Base-by-base conservation (phyloP, 2,329 filamentous ascomycete species). In the Curvularia verruculosa region DNA sequence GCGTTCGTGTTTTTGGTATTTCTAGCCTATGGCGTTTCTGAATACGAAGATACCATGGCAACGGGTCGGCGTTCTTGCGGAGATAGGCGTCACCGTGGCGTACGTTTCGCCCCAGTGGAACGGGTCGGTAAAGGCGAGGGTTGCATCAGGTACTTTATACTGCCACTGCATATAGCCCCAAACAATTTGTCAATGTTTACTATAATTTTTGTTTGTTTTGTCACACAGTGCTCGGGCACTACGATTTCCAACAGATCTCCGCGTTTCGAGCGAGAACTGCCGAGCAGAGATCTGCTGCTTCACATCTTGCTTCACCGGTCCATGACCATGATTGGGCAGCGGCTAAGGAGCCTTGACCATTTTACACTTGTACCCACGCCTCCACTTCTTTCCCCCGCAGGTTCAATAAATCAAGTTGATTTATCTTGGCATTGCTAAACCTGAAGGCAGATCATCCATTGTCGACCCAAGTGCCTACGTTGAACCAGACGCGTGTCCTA, bases 11-110 rank as follows among this genome's bases (percentile, higher is more conserved):
- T 26, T 45, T 45, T 13, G 43, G 18, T 5, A 18, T 48, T 26
- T 26, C 21, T 10, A 31, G 15, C 21, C 15, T 36, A 37, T 26
- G 46, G 46, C 46, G 46, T 48, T 37, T 48, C 31, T 48, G 46
- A 12, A 37, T 26, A 48, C 43, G 46, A 37, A 37, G 31, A 48
- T 48, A 48, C 46, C 46, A 48, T 48, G 46, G 46, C 3, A 23
- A 15, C 34, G 46, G 46, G 23, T 36, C 23, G 31, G 46, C 31
- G 31, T 48, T 48, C 21, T 24, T 31, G 15, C 15, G 19, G 7
- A 48, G 34, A 37, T 36, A 29, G 31, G 29, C 21, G 31, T n/a
- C 21, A 36, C 23, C 8, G 31, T 48, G 46, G 31, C 34, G 21
- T 23, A 9, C 15, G n/a, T 24, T 24, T 31, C 23, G 21, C 10